These are phyloP conservation scores for Moesziomyces antarcticus DNA, from an alignment of 1,284 basidiomycete species.

Conservation along the genomic window DNA sequence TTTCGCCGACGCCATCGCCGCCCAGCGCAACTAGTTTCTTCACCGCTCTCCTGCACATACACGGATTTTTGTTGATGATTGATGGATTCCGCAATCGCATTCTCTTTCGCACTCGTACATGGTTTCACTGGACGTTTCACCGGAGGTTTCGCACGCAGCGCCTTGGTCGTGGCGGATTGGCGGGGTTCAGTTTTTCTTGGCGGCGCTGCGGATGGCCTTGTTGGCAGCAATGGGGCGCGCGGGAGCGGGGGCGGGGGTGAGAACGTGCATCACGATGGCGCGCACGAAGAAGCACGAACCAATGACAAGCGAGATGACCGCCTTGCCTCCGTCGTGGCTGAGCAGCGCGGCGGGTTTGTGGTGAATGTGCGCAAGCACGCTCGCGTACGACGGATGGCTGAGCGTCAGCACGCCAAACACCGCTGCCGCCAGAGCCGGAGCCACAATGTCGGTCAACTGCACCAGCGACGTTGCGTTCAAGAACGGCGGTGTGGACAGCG, in stretches of 20 bases:
- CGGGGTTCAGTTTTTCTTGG: conserved; percentile 11
- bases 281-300: conserved; percentile 43
- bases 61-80: neutral
- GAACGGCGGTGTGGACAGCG: conserved; percentile 47
- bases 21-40: neutral
- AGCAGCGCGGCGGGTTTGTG: conserved; percentile 8
- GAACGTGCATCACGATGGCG: conserved; percentile 47
- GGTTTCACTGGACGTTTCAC: neutral
- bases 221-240: conserved; percentile 23
- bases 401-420: conserved; percentile 43
- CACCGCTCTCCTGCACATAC: conserved; percentile 21
- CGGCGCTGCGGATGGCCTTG: conserved; percentile 14
- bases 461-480: conserved; percentile 40
- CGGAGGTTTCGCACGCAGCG: neutral
- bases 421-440: conserved; percentile 44
- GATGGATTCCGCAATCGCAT: neutral
- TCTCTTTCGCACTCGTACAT: neutral
- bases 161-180: neutral
- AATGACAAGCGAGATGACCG: conserved; percentile 53
- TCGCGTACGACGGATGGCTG: conserved; percentile 35
- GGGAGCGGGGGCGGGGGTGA: conserved; percentile 4
- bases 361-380: conserved; percentile 17
- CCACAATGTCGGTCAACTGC: conserved; percentile 51
- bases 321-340: conserved; percentile 44
- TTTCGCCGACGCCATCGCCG: conserved; percentile 17